Base-by-base conservation (phyloP, 78 protist species). In the Tieghemostelium lacteum region DNA sequence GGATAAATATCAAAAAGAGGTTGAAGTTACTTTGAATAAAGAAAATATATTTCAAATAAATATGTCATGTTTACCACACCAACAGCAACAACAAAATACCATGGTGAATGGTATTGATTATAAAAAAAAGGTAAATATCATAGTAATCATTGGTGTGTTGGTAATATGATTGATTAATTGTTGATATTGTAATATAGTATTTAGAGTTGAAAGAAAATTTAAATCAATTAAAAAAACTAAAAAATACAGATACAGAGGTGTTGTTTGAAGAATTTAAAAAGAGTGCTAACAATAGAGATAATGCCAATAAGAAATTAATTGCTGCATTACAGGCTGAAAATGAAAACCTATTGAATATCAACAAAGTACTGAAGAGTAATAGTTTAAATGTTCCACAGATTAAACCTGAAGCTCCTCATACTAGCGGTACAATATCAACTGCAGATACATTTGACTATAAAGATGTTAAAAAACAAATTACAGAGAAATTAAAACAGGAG, bases 211-310 rank as follows among this genome's bases (percentile, higher is more conserved):
- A 72, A 34, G 78, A 72, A 16, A 72, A 72, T 4, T 54, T 72
- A 2, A 22, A 7, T 4, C 1, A 19, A 16, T 33, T 72, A 19
- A 72, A 72, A 34, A 72, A 72, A 22, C 49, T 72, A 40, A 72
- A 55, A 49, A 7, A 31, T 55, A 72, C 78, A 7, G 78, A 72
- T 55, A 72, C 78, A 72, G 78, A 72, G 78, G 33, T 49, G 20
- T 10, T 72, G 20, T 72, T 72, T 54, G 78, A 72, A 19, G 78
- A 72, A 14, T 72, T 72, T 54, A 72, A 72, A 49, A 72, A 31
- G 20, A 63, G 64, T 54, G 78, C 78, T 72, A 63, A 72, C n/a
- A 72, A 72, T 26, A 40, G 78, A 34, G 78, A 72, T 34, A 29
- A 55, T 54, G 78, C 64, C 54, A 72, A 55, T 19, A 34, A 24